Evolutionary conservation across 2,329 filamentous ascomycete genomes (phyloP).

Genomic region (Calcarisporium arbuscula): DNA sequence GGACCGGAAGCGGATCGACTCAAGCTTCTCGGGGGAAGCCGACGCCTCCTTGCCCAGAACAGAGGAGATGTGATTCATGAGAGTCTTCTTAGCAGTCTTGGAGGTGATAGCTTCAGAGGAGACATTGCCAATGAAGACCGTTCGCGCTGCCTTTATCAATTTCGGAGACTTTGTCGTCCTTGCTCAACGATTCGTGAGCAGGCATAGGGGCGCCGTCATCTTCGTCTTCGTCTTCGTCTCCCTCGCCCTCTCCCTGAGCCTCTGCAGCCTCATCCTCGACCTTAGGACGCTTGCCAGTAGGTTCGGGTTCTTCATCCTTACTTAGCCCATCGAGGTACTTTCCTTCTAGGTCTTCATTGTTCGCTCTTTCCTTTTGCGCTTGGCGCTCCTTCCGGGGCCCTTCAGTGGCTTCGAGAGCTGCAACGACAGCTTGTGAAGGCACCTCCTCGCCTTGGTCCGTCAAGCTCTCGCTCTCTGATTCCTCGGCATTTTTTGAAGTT

Average conservation of each 20-base stretch:
- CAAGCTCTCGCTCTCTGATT: slow-evolving; percentile 33
- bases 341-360: slow-evolving; percentile 64
- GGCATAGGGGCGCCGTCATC: slow-evolving; percentile 37
- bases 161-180: slow-evolving; percentile 51
- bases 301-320: slow-evolving; percentile 52
- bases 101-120: slow-evolving; percentile 76
- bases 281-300: slow-evolving; percentile 49
- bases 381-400: slow-evolving; percentile 43
- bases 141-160: slow-evolving; percentile 82
- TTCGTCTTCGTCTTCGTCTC: slow-evolving; percentile 37
- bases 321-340: slow-evolving; percentile 63
- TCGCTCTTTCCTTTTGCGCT: slow-evolving; percentile 62
- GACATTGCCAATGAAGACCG: slow-evolving; percentile 90
- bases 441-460: slow-evolving; percentile 32
- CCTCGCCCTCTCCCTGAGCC: slow-evolving; percentile 21
- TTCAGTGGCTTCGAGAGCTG: slow-evolving; percentile 25
- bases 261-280: slow-evolving; percentile 19
- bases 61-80: slow-evolving; percentile 72
- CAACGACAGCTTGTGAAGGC: slow-evolving; percentile 32
- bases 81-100: slow-evolving; percentile 70
- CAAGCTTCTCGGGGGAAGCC: slow-evolving; percentile 65
- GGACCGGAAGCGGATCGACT: slow-evolving; percentile 91
- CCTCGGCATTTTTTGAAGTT: slow-evolving; percentile 20
- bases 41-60: slow-evolving; percentile 52
- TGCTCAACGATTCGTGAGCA: slow-evolving; percentile 52